Conservation (phyloP, 495 filamentous ascomycete genomes). For the Aspergillus affinis region DNA sequence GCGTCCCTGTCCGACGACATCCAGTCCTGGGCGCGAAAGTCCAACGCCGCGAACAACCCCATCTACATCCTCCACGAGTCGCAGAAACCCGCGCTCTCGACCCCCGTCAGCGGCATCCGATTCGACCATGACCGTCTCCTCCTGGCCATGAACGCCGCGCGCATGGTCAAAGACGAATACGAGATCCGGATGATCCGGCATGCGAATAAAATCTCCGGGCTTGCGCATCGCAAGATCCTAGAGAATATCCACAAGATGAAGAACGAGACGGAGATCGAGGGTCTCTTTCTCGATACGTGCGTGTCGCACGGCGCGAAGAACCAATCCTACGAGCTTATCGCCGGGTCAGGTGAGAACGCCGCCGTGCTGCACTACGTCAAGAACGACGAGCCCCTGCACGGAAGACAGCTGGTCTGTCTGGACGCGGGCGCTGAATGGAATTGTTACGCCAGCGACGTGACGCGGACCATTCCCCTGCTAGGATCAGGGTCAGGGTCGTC, state of each 20-base stretch:
- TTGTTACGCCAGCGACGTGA: conserved; percentile 90
- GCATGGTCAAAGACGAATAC: conserved; percentile 76
- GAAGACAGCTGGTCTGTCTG: conserved; percentile 70
- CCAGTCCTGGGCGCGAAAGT: conserved; percentile 58
- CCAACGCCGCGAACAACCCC: conserved; percentile 34
- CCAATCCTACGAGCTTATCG: conserved; percentile 87
- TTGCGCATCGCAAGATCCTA: conserved; percentile 71
- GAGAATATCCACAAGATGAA: conserved; percentile 54
- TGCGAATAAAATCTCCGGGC: conserved; percentile 73
- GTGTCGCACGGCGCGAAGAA: conserved; percentile 66
- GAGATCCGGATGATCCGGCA: conserved; percentile 76
- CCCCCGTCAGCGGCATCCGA: conserved; percentile 55
- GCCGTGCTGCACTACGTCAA: conserved; percentile 80
- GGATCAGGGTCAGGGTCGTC: conserved; percentile 15
- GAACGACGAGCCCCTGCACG: conserved; percentile 69
- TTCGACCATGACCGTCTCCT: conserved; percentile 43
- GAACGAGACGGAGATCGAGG: conserved; percentile 84
- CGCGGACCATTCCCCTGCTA: conserved; percentile 75
- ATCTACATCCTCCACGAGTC: conserved; percentile 41
- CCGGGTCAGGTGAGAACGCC: conserved; percentile 73
- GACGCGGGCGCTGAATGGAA: conserved; percentile 85
- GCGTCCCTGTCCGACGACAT: conserved; percentile 64
- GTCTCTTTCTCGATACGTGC: conserved; percentile 69
- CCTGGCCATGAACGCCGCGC: conserved; percentile 68
- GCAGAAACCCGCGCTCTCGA: conserved; percentile 45